Evolutionary conservation across 1,284 basidiomycete species (phyloP), one percentile per base, ranked within the genome.

Genomic region (Ceratobasidium sp.): DNA sequence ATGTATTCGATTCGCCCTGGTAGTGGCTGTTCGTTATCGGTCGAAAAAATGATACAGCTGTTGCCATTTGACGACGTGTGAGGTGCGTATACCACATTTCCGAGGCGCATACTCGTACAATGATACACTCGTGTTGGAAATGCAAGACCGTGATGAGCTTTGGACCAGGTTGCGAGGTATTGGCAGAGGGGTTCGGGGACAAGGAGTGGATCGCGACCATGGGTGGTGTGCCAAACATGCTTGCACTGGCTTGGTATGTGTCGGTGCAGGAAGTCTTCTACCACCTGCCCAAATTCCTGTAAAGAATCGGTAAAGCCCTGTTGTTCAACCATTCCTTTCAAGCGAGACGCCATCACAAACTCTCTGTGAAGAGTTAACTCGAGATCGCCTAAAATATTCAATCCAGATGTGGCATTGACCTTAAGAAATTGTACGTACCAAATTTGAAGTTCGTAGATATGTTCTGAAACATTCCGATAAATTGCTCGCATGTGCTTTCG

Each of bases 391-490:
- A 44, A 29, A 29, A 29, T 29, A 29, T 29, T 29, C 25, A 29
- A 29, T 29, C 25, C 11, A 44, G 13, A n/a, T 11, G 22, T 44
- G 15, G 43, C 8, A 37, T 17, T n/a, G 25, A 29, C 25, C 25
- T 29, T 29, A 29, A 29, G 25, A 29, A 15, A n/a, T n/a, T 7
- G 13, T 40, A 40, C 77, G 37, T 51, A 76, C 75, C 74, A 37
- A 70, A 76, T 15, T 29, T 22, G 5, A 17, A 57, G 52, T 78
- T 77, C 19, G 52, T 78, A 68, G 25, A 29, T 29, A 29, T 29
- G 25, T 29, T 29, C 25, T 29, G 25, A 29, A 29, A 29, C 25
- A 29, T 29, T 29, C 25, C 25, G 25, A 29, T 29, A 29, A 29
- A 29, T 29, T 29, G 25, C 25, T 29, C 25, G 46, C 43, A 62